Base-by-base conservation (phyloP, 306 rosid genomes). In the Lathyrus oleraceus region DNA sequence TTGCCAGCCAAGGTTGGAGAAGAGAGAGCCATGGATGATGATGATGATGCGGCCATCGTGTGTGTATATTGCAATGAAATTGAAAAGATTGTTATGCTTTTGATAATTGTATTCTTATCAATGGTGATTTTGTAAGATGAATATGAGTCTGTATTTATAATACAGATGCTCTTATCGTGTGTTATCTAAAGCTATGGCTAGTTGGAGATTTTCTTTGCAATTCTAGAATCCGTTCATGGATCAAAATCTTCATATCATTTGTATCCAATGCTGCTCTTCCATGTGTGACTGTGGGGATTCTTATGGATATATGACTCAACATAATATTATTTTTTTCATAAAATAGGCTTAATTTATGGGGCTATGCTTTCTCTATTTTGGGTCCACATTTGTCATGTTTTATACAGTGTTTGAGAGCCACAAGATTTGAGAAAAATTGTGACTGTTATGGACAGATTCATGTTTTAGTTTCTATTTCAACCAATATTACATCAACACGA, bases 11-110 rank as follows among this genome's bases (percentile, higher is more conserved):
- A 28, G 32, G 32, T 28, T 28, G 32, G 32, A 0, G 32, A 28
- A 28, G 32, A 28, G 32, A 28, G 32, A 72, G 7, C 90, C 94
- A 89, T 91, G 14, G n/a, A n/a, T n/a, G 97, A 70, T 1, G 96
- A 84, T 13, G 95, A 23, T 23, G 25, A 28, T 28, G 32, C 81
- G 4, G 93, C 92, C 97, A 91, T 91, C 7, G 19, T 65, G 59
- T 19, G 11, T 27, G 30, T 4, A 0, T 43, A 10, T 43, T 20
- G 65, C 53, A 45, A 30, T 27, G 9, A 3, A 47, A n/a, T 40
- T 16, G 71, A 12, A 25, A 28, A 5, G 35, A 4, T 53, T 52
- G 4, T 17, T 20, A 11, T n/a, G 5, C 3, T 17, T 2, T 11
- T 16, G 21, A 28, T 28, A 28, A 28, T 61, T 28, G 32, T 28